Evolutionary conservation across 2,329 filamentous ascomycete genomes (phyloP), one percentile per base, ranked within the genome.

Genomic region (Curvularia spicifera): DNA sequence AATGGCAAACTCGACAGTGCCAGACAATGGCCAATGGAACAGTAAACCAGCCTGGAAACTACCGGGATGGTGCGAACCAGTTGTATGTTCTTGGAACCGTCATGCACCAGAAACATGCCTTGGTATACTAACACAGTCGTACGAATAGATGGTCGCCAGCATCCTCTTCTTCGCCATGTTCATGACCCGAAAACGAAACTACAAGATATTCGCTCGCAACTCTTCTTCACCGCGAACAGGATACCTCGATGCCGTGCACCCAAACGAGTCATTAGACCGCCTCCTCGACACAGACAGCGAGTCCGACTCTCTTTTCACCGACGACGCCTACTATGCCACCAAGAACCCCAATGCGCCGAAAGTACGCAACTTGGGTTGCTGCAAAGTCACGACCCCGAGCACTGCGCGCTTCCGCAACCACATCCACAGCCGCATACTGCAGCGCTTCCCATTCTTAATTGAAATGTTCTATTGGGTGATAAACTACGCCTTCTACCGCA

Each of bases 391-490:
- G 9, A 87, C 82, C 5, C 86, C 85, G 10, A 87, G 87, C 66
- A 84, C 85, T 2, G 84, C 84, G 3, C 82, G 84, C n/a, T 90
- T 88, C 73, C 80, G 82, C 39, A 80, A 83, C 59, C 76, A 88
- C 70, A 72, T 84, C 48, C 87, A 89, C 71, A 88, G 84, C 60
- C 81, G 86, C 26, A 80, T 89, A 54, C 78, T 90, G 57, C 84
- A 88, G 71, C 87, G 87, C 69, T 89, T 87, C 64, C 88, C 88
- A 4, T 90, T 90, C 70, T 74, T 90, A 53, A 82, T 90, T 48
- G 88, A 90, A 74, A 90, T 90, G 86, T 89, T 90, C 73, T 90
- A 90, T 78, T 90, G 88, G 88, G 81, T 83, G 43, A 80, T 90
- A 65, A 89, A 87, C 68, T 84, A 87, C 63, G 79, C 83, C 45